phyloP scores from a whole-genome alignment of 2,329 filamentous ascomycete genomes.

The Fusarium bactridioides region DNA sequence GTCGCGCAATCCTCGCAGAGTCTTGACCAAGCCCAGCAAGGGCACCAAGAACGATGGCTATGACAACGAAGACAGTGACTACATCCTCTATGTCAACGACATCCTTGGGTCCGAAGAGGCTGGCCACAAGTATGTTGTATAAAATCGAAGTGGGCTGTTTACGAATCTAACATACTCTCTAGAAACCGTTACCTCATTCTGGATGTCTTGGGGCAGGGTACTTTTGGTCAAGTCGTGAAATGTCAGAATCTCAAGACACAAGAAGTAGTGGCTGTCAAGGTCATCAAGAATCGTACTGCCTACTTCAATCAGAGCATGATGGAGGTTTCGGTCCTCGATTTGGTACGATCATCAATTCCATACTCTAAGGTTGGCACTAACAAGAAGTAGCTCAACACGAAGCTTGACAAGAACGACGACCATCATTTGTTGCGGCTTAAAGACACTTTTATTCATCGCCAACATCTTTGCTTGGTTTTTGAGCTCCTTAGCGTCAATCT shows the following conservation, averaged over 20 bases:
- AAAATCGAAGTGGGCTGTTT: neutral
- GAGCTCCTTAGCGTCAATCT: slow-evolving; percentile 96
- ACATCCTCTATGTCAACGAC: slow-evolving; percentile 98
- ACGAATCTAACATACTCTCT: slow-evolving; percentile 2
- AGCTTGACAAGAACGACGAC: slow-evolving; percentile 99
- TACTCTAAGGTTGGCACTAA: slow-evolving; percentile 34
- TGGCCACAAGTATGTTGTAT: slow-evolving; percentile 81
- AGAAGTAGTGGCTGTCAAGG: slow-evolving; percentile 98
- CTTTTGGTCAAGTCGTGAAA: slow-evolving; percentile 98
- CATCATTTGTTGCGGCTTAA: slow-evolving; percentile 94
- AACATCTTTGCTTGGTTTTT: slow-evolving; percentile 96
- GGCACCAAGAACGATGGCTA: slow-evolving; percentile 98
- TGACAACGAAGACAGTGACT: slow-evolving; percentile 98
- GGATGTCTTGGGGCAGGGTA: slow-evolving; percentile 95
- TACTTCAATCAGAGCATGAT: slow-evolving; percentile 99
- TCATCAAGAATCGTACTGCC: slow-evolving; percentile 98
- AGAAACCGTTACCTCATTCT: slow-evolving; percentile 96
- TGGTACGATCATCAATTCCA: slow-evolving; percentile 63
- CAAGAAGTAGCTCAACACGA: slow-evolving; percentile 81
- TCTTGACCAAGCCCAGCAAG: slow-evolving; percentile 98
- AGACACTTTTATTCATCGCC: slow-evolving; percentile 97
- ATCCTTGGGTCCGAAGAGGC: slow-evolving; percentile 97
- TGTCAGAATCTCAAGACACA: slow-evolving; percentile 98
- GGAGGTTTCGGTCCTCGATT: slow-evolving; percentile 96
- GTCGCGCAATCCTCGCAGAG: slow-evolving; percentile 91